Base-by-base conservation (phyloP, 495 filamentous ascomycete genomes). In the Xanthoparmelia taractica region DNA sequence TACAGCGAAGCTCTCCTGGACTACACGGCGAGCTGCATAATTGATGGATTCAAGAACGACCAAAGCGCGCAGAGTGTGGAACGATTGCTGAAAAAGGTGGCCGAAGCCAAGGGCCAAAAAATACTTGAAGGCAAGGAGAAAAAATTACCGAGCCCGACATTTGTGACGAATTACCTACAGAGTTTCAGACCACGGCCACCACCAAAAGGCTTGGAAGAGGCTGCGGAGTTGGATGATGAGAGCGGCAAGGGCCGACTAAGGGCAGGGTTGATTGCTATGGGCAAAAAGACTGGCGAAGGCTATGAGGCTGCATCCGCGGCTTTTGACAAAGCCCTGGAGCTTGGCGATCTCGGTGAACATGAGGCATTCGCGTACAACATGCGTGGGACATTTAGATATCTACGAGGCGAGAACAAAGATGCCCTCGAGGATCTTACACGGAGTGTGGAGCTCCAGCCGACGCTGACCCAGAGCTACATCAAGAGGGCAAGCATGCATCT, bases 401-500 rank as follows among this genome's bases (percentile, higher is more conserved):
- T 99, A 38, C 85, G 85, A 67, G 94, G 94, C 37, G 90, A 97
- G 70, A 93, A 94, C 65, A 78, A 83, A 34, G 82, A 86, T 62
- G 95, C 94, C 3, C 75, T 97, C 65, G 77, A 78, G 15, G 94
- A 97, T 73, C 79, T 99, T 63, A 88, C 88, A 71, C 92, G 89
- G 83, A 96, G 91, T 73, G 85, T 97, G 58, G 91, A 96, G 72
- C 78, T 97, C 23, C 84, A 97, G 59, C 90, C 93, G 0, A 77
- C 83, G 2, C 76, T 97, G 73, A 94, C 92, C 6, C 94, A 99
- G 74, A 96, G 90, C 80, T 97, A 92, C 75, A 96, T 99, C 78
- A 99, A 99, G 80, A 85, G 95, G 56, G 94, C 94, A 55, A 97
- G 92, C 82, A 94, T 99, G 89, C 88, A 95, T 74, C 83, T 97